phyloP scores from a whole-genome alignment of 73 alveolate genomes.

The Blepharisma japonicum region DNA sequence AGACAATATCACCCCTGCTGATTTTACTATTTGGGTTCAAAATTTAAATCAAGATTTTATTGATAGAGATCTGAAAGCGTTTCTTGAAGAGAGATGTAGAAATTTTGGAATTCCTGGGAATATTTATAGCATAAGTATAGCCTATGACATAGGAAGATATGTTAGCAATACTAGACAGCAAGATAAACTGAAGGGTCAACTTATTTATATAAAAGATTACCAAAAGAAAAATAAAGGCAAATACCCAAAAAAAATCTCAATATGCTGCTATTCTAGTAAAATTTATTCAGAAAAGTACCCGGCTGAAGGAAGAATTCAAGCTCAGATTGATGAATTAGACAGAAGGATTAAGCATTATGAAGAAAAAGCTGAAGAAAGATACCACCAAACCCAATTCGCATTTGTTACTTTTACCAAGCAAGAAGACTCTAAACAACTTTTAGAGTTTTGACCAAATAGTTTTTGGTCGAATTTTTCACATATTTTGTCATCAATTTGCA shows the following conservation, averaged over 20 bases:
- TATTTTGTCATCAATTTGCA: background rate
- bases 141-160: too few species aligned
- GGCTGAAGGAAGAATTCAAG: background rate
- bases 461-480: background rate
- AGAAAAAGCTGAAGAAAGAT: background rate
- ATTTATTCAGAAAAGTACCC: background rate
- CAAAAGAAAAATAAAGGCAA: background rate
- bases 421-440: background rate
- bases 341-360: background rate
- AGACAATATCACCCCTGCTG: background rate
- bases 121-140: background rate
- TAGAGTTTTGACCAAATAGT: background rate
- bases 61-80: background rate
- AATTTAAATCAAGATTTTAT: background rate
- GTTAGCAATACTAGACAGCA: too few species aligned
- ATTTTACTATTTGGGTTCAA: background rate
- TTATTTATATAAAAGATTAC: background rate
- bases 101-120: background rate
- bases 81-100: background rate
- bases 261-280: background rate
- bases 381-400: background rate
- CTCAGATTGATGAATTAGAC: background rate
- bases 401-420: conserved; percentile 12
- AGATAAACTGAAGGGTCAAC: background rate
- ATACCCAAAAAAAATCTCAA: background rate